phyloP scores from a whole-genome alignment of 2,329 filamentous ascomycete genomes.

The Penicillium sp. region DNA sequence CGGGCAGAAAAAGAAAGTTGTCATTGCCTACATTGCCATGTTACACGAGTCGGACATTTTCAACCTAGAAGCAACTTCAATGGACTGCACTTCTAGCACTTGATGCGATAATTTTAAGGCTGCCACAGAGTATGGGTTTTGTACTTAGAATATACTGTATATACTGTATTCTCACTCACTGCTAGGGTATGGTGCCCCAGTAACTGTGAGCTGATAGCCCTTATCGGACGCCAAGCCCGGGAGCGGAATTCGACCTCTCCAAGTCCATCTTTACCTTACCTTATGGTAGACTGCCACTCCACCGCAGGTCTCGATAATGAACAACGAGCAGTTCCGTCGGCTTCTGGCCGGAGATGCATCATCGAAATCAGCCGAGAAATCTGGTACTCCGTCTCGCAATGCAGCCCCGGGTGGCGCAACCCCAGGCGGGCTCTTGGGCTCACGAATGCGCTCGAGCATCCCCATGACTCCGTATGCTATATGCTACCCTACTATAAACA shows the following conservation, averaged over 20 bases:
- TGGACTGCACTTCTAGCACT: too few relatives aligned
- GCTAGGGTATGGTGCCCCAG: too few relatives aligned
- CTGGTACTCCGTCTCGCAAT: slow-evolving; percentile 21
- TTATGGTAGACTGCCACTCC: too few relatives aligned
- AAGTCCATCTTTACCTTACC: not conserved
- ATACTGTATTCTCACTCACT: too few relatives aligned
- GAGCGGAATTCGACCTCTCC: not conserved
- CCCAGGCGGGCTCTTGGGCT: slow-evolving; percentile 66
- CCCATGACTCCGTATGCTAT: slow-evolving; percentile 86
- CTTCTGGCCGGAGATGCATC: slow-evolving; percentile 64
- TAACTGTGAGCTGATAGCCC: too few relatives aligned
- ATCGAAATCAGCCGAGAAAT: slow-evolving; percentile 20
- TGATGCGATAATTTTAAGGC: too few relatives aligned
- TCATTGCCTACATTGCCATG: too few relatives aligned
- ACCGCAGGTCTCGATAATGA: slow-evolving; percentile 63
- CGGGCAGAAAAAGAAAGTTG: too few relatives aligned
- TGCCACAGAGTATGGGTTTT: too few relatives aligned
- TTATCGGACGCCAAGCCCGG: not conserved
- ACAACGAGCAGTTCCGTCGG: slow-evolving; percentile 91
- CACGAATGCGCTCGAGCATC: slow-evolving; percentile 77
- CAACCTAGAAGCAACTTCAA: too few relatives aligned
- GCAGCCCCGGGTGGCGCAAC: slow-evolving; percentile 51
- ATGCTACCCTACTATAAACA: not conserved
- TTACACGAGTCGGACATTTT: too few relatives aligned
- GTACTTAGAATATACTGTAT: too few relatives aligned